These are phyloP conservation scores for Psophocarpus tetragonolobus DNA, from an alignment of 306 rosid species.

Conservation along the genomic window DNA sequence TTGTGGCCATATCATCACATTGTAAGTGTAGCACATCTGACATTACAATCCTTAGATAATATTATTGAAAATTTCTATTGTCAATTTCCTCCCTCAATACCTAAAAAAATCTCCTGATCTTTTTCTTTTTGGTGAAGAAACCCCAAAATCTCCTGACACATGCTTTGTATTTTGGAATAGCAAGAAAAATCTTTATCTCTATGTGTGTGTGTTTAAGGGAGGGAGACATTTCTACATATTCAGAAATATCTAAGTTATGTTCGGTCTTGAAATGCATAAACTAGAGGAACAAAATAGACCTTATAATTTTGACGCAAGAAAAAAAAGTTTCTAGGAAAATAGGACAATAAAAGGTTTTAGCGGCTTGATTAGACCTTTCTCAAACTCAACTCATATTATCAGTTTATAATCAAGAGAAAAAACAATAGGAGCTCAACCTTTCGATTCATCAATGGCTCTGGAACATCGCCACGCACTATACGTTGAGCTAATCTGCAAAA, in stretches of 20 bases:
- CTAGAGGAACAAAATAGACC: not conserved
- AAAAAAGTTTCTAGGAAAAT: not conserved
- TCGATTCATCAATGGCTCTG: conserved; percentile 87
- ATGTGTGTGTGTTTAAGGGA: not conserved
- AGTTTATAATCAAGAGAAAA: conserved; percentile 6
- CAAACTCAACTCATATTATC: conserved; percentile 6
- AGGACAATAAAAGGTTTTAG: conserved; percentile 13
- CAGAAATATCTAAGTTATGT: not conserved
- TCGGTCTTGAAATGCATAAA: not conserved
- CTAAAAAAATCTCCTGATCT: too few relatives aligned
- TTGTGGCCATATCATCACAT: not conserved
- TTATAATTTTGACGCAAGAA: conserved; percentile 9
- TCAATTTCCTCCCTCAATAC: not conserved
- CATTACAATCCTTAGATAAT: not conserved
- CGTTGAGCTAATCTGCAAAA: conserved; percentile 91
- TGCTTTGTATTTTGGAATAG: not conserved
- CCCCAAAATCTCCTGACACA: not conserved
- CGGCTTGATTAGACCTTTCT: conserved; percentile 2
- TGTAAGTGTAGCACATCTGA: not conserved
- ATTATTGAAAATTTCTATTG: not conserved
- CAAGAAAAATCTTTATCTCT: not conserved
- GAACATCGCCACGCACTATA: conserved; percentile 97
- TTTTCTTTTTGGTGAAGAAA: too few relatives aligned
- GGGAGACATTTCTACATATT: not conserved
- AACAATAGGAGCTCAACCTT: conserved; percentile 53